Percentiles rank a stretch among this genome's conserved stretches.
Evolutionary conservation across 176 grass and related monocot species (phyloP).

Genomic region (Tillandsia leiboldiana): DNA sequence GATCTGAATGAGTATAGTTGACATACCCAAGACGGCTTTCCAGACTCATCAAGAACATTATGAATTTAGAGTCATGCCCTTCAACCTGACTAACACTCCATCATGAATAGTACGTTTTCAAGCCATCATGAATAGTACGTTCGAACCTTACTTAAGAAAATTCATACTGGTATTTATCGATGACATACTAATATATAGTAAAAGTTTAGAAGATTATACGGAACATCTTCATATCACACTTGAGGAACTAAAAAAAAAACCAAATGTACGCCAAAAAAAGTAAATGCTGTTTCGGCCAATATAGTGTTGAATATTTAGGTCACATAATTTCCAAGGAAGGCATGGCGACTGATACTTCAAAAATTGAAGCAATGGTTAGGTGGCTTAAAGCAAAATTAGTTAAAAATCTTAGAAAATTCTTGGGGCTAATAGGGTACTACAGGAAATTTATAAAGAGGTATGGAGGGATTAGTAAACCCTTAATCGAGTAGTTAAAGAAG

Average conservation of each 20-base stretch:
- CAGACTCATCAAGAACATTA: neutral
- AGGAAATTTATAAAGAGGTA: neutral
- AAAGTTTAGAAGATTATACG: neutral
- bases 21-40: neutral
- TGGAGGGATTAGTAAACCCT: neutral
- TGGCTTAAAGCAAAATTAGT: neutral
- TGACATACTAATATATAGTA: neutral
- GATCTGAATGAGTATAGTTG: neutral
- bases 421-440: neutral
- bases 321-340: neutral
- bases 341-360: neutral
- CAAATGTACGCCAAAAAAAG: neutral
- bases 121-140: too few species aligned
- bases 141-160: too few species aligned
- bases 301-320: neutral
- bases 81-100: too few species aligned
- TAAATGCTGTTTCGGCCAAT: neutral
- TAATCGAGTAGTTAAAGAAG: neutral
- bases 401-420: neutral
- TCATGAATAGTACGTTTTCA: too few species aligned
- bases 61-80: neutral
- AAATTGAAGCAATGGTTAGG: neutral
- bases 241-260: neutral
- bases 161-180: too few species aligned
- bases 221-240: neutral